A percentile compares a stretch with the other conserved stretches of the same genome.
Evolutionary conservation across 2,329 filamentous ascomycete species (phyloP).

Genomic region (Sporothrix brunneoviolacea): DNA sequence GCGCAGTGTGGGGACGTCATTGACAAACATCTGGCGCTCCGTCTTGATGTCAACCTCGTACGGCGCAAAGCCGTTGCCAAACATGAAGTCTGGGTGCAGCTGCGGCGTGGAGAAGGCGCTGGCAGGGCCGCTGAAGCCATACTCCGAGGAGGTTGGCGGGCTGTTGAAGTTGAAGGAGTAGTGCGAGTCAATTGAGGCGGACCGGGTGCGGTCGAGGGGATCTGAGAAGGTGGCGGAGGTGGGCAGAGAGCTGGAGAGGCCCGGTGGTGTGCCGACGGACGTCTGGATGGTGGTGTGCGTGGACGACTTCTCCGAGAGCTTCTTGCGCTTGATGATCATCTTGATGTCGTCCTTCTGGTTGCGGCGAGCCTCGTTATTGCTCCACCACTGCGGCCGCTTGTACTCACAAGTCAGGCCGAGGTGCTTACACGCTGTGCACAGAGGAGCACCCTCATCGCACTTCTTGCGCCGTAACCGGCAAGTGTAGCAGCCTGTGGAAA

Average conservation of each 20-base stretch:
- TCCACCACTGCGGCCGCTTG: slow-evolving; percentile 96
- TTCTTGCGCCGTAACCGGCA: slow-evolving; percentile 62
- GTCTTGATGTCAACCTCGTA: slow-evolving; percentile 97
- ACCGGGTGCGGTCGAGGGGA: slow-evolving; percentile 64
- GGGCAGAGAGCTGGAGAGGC: slow-evolving; percentile 72
- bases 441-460: slow-evolving; percentile 58
- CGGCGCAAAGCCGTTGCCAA: slow-evolving; percentile 35
- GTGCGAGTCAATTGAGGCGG: slow-evolving; percentile 73
- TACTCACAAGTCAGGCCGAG: slow-evolving; percentile 90
- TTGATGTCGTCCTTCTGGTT: slow-evolving; percentile 94
- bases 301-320: slow-evolving; percentile 75
- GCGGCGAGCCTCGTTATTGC: slow-evolving; percentile 78
- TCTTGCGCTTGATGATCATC: slow-evolving; percentile 94
- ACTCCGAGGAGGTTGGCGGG: slow-evolving; percentile 45
- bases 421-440: slow-evolving; percentile 60
- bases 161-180: slow-evolving; percentile 71
- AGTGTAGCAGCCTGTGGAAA: slow-evolving; percentile 55
- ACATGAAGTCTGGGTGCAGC: slow-evolving; percentile 57
- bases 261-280: slow-evolving; percentile 59
- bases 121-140: slow-evolving; percentile 23
- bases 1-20: slow-evolving; percentile 75
- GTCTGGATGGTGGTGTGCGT: slow-evolving; percentile 35
- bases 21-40: slow-evolving; percentile 87
- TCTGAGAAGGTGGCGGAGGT: slow-evolving; percentile 77
- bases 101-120: slow-evolving; percentile 52